Conservation (phyloP, 2,329 filamentous ascomycete species). For the Fusarium verrucosum region DNA sequence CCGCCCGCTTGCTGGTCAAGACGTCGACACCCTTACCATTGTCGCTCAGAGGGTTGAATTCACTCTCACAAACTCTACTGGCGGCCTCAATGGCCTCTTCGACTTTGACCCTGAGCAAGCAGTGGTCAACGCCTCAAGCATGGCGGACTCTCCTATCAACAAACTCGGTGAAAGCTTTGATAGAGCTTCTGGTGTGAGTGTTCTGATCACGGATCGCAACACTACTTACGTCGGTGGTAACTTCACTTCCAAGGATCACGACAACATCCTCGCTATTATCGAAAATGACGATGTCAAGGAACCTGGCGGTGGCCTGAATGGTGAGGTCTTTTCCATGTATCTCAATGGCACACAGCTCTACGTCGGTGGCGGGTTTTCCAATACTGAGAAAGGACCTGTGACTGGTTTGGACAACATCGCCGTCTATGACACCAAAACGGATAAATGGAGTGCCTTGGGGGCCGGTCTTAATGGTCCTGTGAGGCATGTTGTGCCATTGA, state of each 20-base stretch:
- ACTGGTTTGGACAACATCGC: slow-evolving; percentile 79
- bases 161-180: slow-evolving; percentile 76
- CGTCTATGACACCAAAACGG: slow-evolving; percentile 73
- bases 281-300: slow-evolving; percentile 69
- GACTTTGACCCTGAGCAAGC: slow-evolving; percentile 76
- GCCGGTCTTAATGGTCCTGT: slow-evolving; percentile 87
- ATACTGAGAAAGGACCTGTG: slow-evolving; percentile 69
- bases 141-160: slow-evolving; percentile 79
- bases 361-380: slow-evolving; percentile 85
- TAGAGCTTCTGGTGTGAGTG: slow-evolving; percentile 72
- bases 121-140: slow-evolving; percentile 67
- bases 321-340: slow-evolving; percentile 76
- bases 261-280: slow-evolving; percentile 81
- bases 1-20: slow-evolving; percentile 72
- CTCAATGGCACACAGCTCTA: slow-evolving; percentile 74
- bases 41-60: slow-evolving; percentile 93
- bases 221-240: slow-evolving; percentile 83
- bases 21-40: slow-evolving; percentile 70
- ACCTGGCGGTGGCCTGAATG: slow-evolving; percentile 79
- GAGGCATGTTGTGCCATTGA: slow-evolving; percentile 76
- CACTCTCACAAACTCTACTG: slow-evolving; percentile 74
- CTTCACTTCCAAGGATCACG: slow-evolving; percentile 73
- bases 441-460: slow-evolving; percentile 81
- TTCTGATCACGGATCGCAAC: slow-evolving; percentile 71
- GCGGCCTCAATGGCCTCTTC: slow-evolving; percentile 87